A percentile compares a stretch with the other conserved stretches of the same genome.
phyloP scores from a whole-genome alignment of 169 alveolate genomes.

The Eimeria tenella region DNA sequence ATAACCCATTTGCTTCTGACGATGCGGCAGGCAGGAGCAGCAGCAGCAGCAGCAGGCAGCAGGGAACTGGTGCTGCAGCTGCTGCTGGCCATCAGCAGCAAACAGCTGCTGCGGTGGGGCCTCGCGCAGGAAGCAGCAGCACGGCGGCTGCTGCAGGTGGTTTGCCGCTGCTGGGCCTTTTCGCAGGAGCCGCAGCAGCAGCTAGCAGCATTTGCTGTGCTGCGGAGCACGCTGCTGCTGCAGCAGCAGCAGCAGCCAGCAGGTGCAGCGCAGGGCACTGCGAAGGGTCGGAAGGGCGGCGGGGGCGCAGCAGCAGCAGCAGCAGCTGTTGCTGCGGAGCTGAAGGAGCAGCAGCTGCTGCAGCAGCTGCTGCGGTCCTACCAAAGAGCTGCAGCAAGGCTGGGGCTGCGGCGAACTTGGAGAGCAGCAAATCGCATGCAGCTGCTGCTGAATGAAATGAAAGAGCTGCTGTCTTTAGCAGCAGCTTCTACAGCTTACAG shows the following conservation, averaged over 20 bases:
- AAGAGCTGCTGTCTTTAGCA: not conserved
- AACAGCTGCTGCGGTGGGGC: not conserved
- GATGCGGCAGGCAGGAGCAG: not conserved
- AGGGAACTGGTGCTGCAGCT: slow-evolving; percentile 41
- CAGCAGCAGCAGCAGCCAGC: not conserved
- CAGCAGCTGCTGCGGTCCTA: slow-evolving; percentile 44
- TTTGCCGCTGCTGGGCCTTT: slow-evolving; percentile 64
- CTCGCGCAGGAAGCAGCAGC: not conserved
- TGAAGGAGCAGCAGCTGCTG: not conserved
- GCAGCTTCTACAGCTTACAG: not conserved
- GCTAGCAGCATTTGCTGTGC: slow-evolving; percentile 54
- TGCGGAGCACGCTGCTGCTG: slow-evolving; percentile 40
- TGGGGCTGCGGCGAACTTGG: slow-evolving; percentile 32
- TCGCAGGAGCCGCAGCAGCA: slow-evolving; percentile 26
- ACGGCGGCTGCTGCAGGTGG: slow-evolving; percentile 28
- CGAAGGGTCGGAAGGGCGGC: not conserved
- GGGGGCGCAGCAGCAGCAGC: not conserved
- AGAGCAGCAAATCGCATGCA: slow-evolving; percentile 15
- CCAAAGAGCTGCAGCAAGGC: slow-evolving; percentile 38
- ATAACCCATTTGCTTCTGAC: not conserved
- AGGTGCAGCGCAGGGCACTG: not conserved
- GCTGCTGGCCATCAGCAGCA: slow-evolving; percentile 11
- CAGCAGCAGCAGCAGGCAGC: not conserved
- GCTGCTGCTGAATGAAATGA: not conserved
- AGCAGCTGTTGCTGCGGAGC: not conserved